Base-by-base conservation (phyloP, 768 basidiomycete genomes). In the Leccinum disarticulatum region DNA sequence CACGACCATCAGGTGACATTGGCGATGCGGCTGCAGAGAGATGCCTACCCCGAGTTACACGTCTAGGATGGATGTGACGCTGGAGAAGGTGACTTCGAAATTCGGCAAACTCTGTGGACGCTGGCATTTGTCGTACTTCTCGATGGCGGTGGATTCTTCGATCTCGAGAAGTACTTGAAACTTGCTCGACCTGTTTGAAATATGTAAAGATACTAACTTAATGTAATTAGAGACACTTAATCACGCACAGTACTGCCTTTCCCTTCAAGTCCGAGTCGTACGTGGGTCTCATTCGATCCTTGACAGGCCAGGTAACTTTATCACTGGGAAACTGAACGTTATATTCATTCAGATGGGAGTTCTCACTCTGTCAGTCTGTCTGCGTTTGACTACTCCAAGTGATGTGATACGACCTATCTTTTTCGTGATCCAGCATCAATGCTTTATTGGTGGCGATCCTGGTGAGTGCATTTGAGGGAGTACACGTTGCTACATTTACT, bases 291-390 rank as follows among this genome's bases (percentile, higher is more conserved):
- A 13, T 33, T 33, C 33, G 13, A 33, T 13, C 33, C 33, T 33
- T 33, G 33, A 33, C 13, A 33, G 33, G 33, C 33, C 13, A 33
- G 33, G 33, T 33, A 33, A 33, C 13, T 33, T 33, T 13, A 33
- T 33, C 13, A 33, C 5, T 33, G 11, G 11, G 33, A 33, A 5
- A 33, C 28, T 69, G 49, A 63, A 58, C 6, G 6, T 3, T 10
- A 25, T 68, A 1, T 61, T 68, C 47, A 19, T 62, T 3, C 55
- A 66, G 25, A 66, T 66, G 64, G 65, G 67, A 13, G 22, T 62
- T 22, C 50, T 68, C 27, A 56, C 58, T 22, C 22, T 9, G 67
- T 68, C 52, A 51, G 68, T 55, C 2, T n/a, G 10, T 7, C 33
- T 13, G 33, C 33, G 13, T 33, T 33, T 33, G 33, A 6, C 33